phyloP scores from a whole-genome alignment of 2,329 filamentous ascomycete genomes.

The Aspergillus ochraceoroseus region DNA sequence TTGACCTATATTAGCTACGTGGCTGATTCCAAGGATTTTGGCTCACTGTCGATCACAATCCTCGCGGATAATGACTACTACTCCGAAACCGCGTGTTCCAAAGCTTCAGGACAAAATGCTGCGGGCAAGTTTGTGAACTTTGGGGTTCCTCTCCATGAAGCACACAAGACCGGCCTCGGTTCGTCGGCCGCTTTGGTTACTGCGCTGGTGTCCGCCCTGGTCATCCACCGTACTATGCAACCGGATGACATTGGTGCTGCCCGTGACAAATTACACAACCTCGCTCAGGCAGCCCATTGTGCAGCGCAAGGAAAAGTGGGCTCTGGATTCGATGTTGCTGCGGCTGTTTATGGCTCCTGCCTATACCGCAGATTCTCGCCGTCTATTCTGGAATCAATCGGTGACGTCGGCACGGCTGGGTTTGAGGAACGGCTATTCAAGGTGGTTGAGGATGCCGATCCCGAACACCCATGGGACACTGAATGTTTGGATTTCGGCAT shows the following conservation, averaged over 20 bases:
- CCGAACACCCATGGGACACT: slow-evolving; percentile 65
- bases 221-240: slow-evolving; percentile 43
- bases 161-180: slow-evolving; percentile 93
- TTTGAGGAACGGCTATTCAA: slow-evolving; percentile 63
- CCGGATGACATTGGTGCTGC: slow-evolving; percentile 47
- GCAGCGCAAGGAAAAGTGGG: slow-evolving; percentile 96
- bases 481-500: slow-evolving; percentile 67
- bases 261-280: slow-evolving; percentile 71
- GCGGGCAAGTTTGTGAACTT: slow-evolving; percentile 66
- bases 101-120: slow-evolving; percentile 25
- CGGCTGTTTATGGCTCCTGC: slow-evolving; percentile 87
- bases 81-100: slow-evolving; percentile 58
- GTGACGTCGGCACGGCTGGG: slow-evolving; percentile 59
- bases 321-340: slow-evolving; percentile 90
- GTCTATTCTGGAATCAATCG: slow-evolving; percentile 61
- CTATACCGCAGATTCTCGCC: slow-evolving; percentile 91
- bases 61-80: slow-evolving; percentile 97
- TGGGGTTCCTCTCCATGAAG: slow-evolving; percentile 65
- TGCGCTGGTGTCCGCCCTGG: slow-evolving; percentile 58
- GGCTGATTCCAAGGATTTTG: slow-evolving; percentile 52
- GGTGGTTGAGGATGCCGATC: slow-evolving; percentile 59
- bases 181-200: slow-evolving; percentile 94
- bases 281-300: slow-evolving; percentile 89
- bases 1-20: slow-evolving; percentile 67
- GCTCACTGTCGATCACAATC: slow-evolving; percentile 71